A percentile compares a stretch with the other conserved stretches of the same genome.
These are phyloP conservation scores for Fusarium proliferatum DNA, from an alignment of 2,329 filamentous ascomycete genomes.

Conservation along the genomic window DNA sequence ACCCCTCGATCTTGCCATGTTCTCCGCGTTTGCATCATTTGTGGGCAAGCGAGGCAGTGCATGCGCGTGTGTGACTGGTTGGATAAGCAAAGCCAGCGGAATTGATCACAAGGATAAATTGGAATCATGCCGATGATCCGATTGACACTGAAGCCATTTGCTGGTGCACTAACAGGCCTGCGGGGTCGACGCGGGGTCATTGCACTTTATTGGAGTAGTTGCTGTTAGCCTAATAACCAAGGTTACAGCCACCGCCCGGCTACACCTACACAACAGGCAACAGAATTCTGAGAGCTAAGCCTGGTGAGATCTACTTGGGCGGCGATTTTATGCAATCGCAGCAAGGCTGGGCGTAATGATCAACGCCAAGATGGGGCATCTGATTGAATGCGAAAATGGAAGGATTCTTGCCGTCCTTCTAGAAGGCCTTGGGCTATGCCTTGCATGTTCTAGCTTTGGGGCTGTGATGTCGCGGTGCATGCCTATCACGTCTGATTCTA, in stretches of 20 bases:
- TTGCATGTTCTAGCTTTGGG: background rate
- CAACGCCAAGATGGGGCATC: background rate
- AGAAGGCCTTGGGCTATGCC: background rate
- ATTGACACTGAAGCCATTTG: too few species aligned
- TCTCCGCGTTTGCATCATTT: background rate
- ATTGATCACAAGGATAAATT: background rate
- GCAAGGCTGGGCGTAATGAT: background rate
- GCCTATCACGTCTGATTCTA: background rate
- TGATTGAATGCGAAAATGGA: background rate
- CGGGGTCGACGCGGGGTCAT: background rate
- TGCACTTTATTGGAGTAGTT: background rate
- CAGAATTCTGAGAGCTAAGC: background rate
- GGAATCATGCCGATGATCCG: conserved; percentile 21
- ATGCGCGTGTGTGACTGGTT: background rate
- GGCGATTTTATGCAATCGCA: background rate
- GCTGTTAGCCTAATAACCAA: background rate
- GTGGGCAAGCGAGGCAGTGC: conserved; percentile 12
- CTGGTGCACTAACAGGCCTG: background rate
- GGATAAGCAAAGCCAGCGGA: background rate
- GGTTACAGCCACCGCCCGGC: conserved; percentile 9
- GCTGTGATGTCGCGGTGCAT: background rate
- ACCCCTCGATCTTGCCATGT: background rate
- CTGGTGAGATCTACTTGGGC: background rate
- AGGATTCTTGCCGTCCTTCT: background rate
- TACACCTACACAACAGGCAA: background rate